These are phyloP conservation scores for Eudorina sp. DNA, from an alignment of 139 green algal species.

Conservation along the genomic window DNA sequence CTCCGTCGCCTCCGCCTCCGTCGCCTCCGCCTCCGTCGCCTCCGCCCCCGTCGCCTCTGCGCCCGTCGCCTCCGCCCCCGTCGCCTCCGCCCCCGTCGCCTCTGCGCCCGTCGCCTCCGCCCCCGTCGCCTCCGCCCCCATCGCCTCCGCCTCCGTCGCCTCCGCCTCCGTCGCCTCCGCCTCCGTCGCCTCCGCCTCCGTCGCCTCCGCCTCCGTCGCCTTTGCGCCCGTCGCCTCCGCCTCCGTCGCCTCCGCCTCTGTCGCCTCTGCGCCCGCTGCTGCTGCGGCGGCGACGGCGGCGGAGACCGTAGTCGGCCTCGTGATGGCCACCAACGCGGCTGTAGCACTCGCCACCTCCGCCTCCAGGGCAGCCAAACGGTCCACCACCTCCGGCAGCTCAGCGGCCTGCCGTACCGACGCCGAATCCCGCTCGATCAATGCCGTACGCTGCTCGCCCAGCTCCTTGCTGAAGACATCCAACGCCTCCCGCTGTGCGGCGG, in stretches of 20 bases:
- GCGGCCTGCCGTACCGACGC: background rate
- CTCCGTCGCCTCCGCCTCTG: too few relatives aligned
- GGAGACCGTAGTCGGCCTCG: background rate
- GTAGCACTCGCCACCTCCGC: background rate
- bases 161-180: too few relatives aligned
- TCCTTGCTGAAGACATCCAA: too few relatives aligned
- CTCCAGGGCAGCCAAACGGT: background rate
- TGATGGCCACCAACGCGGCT: background rate
- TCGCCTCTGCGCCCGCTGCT: too few relatives aligned
- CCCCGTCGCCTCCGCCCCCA: too few relatives aligned
- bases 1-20: background rate
- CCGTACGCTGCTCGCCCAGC: background rate
- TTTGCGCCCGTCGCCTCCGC: too few relatives aligned
- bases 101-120: too few relatives aligned
- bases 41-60: background rate
- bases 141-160: too few relatives aligned
- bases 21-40: background rate
- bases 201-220: too few relatives aligned
- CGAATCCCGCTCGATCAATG: background rate
- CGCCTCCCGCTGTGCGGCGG: too few relatives aligned
- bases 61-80: background rate
- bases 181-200: too few relatives aligned
- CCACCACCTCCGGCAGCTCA: background rate
- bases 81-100: background rate
- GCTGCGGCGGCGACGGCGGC: too few relatives aligned